phyloP scores from a whole-genome alignment of 495 filamentous ascomycete species.

The Talaromyces wortmannii region DNA sequence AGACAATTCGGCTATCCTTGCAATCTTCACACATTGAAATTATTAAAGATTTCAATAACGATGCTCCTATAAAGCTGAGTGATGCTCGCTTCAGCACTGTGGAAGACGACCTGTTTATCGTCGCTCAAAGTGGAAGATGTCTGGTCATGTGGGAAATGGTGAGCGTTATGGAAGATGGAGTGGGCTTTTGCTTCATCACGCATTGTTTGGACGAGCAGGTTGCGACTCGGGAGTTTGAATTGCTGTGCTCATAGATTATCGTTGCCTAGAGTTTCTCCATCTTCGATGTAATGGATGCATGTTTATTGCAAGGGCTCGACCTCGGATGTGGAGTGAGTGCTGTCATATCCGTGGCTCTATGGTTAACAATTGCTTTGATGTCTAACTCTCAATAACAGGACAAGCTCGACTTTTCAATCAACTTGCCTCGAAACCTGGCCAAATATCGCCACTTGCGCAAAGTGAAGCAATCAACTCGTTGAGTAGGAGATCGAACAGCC shows the following conservation, averaged over 20 bases:
- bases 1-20: background rate
- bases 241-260: background rate
- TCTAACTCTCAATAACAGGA: too few species aligned
- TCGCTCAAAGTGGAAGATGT: background rate
- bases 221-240: background rate
- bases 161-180: background rate
- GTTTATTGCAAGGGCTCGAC: too few species aligned
- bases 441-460: too few species aligned
- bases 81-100: background rate
- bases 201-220: background rate
- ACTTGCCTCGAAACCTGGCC: too few species aligned
- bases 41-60: background rate
- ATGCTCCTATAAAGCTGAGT: background rate
- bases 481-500: too few species aligned
- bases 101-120: background rate
- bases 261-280: too few species aligned
- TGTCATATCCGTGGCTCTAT: too few species aligned
- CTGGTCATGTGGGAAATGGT: background rate
- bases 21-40: background rate
- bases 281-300: too few species aligned
- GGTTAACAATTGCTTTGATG: too few species aligned
- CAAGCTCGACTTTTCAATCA: too few species aligned
- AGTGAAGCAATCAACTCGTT: too few species aligned
- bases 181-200: background rate
- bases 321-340: too few species aligned